Evolutionary conservation across 345 rosid genomes (phyloP).

Genomic region (Pelargonium nanum): DNA sequence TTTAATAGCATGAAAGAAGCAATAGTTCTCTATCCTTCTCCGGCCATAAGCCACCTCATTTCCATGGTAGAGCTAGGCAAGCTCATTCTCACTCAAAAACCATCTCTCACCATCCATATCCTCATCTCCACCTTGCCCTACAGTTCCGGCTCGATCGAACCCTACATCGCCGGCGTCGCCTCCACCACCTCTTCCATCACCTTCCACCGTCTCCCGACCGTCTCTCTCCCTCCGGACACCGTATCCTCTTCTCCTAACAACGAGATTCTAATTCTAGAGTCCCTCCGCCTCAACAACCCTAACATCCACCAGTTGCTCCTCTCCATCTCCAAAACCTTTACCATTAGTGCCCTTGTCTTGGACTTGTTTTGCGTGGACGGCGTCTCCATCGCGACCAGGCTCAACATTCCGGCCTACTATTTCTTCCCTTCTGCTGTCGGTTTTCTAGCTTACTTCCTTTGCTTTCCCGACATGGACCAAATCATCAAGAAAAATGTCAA

Average conservation of each 20-base stretch:
- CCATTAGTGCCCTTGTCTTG: slow-evolving; percentile 24
- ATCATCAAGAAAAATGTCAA: slow-evolving; percentile 20
- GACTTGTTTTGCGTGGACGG: slow-evolving; percentile 43
- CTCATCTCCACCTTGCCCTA: slow-evolving; percentile 35
- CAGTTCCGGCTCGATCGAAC: slow-evolving; percentile 26
- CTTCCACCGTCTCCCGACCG: slow-evolving; percentile 36
- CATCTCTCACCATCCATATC: slow-evolving; percentile 46
- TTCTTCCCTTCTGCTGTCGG: slow-evolving; percentile 39
- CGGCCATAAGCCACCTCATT: slow-evolving; percentile 56
- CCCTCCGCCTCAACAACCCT: slow-evolving; percentile 31
- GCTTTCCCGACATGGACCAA: slow-evolving; percentile 25
- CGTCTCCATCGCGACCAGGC: slow-evolving; percentile 16
- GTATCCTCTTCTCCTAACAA: slow-evolving; percentile 17
- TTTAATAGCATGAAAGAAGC: no score
- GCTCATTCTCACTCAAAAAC: slow-evolving; percentile 28
- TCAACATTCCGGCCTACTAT: slow-evolving; percentile 33
- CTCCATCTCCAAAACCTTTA: slow-evolving; percentile 21
- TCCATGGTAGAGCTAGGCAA: slow-evolving; percentile 71
- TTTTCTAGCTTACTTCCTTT: slow-evolving; percentile 18
- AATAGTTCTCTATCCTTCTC: slow-evolving; percentile 38
- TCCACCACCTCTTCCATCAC: slow-evolving; percentile 31
- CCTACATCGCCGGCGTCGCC: slow-evolving; percentile 28
- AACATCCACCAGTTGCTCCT: slow-evolving; percentile 28
- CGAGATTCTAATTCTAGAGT: slow-evolving; percentile 26
- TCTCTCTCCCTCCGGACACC: slow-evolving; percentile 20